phyloP scores from a whole-genome alignment of 768 basidiomycete genomes.

The Neoboletus magnificus region DNA sequence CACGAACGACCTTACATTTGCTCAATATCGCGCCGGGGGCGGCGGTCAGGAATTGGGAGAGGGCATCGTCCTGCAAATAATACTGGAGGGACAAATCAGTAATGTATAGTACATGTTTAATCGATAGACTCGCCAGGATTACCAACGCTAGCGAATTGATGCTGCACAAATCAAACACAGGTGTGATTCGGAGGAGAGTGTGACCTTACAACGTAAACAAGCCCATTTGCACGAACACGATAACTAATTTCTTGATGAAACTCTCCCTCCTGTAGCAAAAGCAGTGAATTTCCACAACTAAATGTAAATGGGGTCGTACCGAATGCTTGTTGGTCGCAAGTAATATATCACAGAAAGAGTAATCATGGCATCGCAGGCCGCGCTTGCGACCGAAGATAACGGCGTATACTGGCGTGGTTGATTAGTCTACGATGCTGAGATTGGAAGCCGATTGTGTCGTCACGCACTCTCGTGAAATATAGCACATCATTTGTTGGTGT shows the following conservation, averaged over 20 bases:
- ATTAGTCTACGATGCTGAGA: neutral
- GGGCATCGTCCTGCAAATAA: neutral
- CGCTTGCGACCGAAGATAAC: neutral
- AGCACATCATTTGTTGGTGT: neutral
- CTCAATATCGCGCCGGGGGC: conserved; percentile 13
- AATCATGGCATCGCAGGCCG: conserved; percentile 10
- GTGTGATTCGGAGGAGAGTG: neutral
- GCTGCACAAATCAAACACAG: neutral
- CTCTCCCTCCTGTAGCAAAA: neutral
- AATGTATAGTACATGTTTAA: no score
- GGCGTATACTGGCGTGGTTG: neutral
- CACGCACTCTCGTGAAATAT: neutral
- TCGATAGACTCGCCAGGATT: conserved; percentile 5
- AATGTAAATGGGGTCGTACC: neutral
- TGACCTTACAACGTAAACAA: conserved; percentile 13
- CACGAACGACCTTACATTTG: conserved; percentile 5
- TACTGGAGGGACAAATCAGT: conserved; percentile 10
- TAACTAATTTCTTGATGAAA: conserved; percentile 5
- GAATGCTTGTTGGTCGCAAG: conserved; percentile 8
- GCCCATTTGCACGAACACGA: conserved; percentile 12
- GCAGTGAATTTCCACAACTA: neutral
- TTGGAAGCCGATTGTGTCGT: no score
- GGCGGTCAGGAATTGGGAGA: neutral
- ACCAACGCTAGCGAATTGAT: conserved; percentile 8
- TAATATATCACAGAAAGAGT: conserved; percentile 7